phyloP scores from a whole-genome alignment of 768 basidiomycete genomes.

The Collybiopsis confluens region DNA sequence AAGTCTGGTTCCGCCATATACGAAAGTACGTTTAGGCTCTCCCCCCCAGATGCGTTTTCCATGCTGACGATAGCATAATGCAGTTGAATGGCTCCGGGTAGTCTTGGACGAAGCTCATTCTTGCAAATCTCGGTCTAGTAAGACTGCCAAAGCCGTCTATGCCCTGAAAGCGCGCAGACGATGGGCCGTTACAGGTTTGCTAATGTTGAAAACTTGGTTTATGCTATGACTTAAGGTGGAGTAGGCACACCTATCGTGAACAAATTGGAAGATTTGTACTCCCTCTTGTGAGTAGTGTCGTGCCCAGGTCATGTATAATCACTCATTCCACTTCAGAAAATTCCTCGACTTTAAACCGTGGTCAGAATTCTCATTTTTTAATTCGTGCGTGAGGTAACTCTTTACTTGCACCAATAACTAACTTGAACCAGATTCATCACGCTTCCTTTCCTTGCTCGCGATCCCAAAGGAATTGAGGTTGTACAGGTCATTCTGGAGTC shows the following conservation, averaged over 20 bases:
- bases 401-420: background rate
- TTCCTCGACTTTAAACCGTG: slow-evolving; percentile 77
- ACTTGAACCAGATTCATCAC: slow-evolving; percentile 71
- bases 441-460: slow-evolving; percentile 84
- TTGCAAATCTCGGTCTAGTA: slow-evolving; percentile 86
- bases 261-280: slow-evolving; percentile 86
- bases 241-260: slow-evolving; percentile 95
- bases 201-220: background rate
- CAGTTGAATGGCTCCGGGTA: slow-evolving; percentile 78
- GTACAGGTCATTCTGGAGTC: slow-evolving; percentile 93
- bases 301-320: background rate
- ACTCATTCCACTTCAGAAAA: slow-evolving; percentile 40
- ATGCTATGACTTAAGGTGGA: too few relatives aligned
- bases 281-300: slow-evolving; percentile 50
- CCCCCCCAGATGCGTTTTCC: background rate
- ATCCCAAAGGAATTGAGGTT: slow-evolving; percentile 90
- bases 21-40: slow-evolving; percentile 46
- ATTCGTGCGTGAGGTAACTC: slow-evolving; percentile 50
- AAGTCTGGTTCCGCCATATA: slow-evolving; percentile 63
- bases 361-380: slow-evolving; percentile 85
- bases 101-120: slow-evolving; percentile 94
- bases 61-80: slow-evolving; percentile 4
- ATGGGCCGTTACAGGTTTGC: slow-evolving; percentile 84
- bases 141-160: slow-evolving; percentile 86
- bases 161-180: slow-evolving; percentile 72